Evolutionary conservation across 768 basidiomycete species (phyloP), one percentile per base, ranked within the genome.

Genomic region (Melanogaster broomeanus): DNA sequence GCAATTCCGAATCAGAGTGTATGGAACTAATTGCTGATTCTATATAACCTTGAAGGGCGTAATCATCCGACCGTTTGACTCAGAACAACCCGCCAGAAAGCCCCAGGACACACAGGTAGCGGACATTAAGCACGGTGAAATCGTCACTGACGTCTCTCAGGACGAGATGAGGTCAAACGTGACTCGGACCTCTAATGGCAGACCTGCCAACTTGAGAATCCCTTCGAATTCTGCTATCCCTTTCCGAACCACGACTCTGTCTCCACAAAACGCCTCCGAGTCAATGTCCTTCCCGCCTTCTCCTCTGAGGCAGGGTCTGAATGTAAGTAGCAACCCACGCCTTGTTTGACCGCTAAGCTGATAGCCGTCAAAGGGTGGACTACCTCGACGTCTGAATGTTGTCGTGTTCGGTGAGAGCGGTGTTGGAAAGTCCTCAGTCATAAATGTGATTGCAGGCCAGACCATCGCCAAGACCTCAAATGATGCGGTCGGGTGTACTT

Each of bases 321-420:
- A 45, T 10, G 62, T 58, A 40, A 52, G 62, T 46, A n/a, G 16
- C 22, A 42, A 21, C 21, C 16, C 28, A 11, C 18, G n/a, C 13
- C 30, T 22, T 11, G 33, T 13, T 5, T 37, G 24, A 25, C 42
- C n/a, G 8, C 6, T 12, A 12, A 18, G 21, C 42, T 42, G 31
- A 53, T 24, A 42, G 24, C 33, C 39, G 13, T 10, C 43, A 21
- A 53, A 63, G 62, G 24, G 18, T 21, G 24, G 30, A 13, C 34
- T 10, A 15, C 45, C 10, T 40, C 59, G 34, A 34, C 16, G 45
- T 45, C 62, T 59, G 30, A 77, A 76, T 49, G 44, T 76, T 34
- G 61, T 77, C 25, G 43, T 77, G 6, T 77, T 77, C 48, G 75
- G 76, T 6, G 71, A 76, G 51, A 67, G 67, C 6, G 74, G 76